Evolutionary conservation across 1,284 basidiomycete species (phyloP).

Genomic region (Moesziomyces aphidis): DNA sequence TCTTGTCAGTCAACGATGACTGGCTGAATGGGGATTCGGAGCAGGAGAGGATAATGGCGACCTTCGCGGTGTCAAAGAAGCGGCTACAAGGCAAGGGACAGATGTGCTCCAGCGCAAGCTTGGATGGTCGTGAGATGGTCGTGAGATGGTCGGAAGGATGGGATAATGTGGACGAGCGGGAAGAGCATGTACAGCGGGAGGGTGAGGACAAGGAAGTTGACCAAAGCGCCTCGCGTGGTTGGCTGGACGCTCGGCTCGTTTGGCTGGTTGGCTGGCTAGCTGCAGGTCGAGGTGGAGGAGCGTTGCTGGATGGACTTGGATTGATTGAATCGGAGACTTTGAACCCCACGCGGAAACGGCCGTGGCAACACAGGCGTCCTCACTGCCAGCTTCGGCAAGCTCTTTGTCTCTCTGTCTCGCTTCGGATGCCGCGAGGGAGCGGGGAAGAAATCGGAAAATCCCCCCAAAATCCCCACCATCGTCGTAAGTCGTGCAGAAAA

Average conservation of each 20-base stretch:
- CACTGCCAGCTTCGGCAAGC: background rate
- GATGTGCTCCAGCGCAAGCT: background rate
- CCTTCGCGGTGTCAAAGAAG: no score
- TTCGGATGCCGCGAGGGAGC: background rate
- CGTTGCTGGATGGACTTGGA: background rate
- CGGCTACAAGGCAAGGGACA: no score
- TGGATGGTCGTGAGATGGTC: background rate
- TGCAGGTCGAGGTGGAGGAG: background rate
- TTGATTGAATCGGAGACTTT: background rate
- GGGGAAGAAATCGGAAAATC: background rate
- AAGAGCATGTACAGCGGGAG: background rate
- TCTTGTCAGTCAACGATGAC: no score
- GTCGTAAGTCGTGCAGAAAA: no score
- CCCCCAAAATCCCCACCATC: no score
- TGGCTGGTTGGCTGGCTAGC: slow-evolving; percentile 1
- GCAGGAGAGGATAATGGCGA: no score
- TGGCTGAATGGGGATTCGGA: no score
- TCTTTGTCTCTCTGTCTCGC: no score
- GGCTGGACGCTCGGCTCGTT: background rate
- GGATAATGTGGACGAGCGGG: background rate
- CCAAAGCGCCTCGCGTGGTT: slow-evolving; percentile 7
- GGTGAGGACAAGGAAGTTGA: slow-evolving; percentile 1
- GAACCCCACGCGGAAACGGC: background rate
- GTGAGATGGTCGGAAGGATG: background rate
- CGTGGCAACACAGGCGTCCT: no score